These are phyloP conservation scores for Rhododendron ovatum DNA, from an alignment of 148 eudicot species.

Conservation along the genomic window DNA sequence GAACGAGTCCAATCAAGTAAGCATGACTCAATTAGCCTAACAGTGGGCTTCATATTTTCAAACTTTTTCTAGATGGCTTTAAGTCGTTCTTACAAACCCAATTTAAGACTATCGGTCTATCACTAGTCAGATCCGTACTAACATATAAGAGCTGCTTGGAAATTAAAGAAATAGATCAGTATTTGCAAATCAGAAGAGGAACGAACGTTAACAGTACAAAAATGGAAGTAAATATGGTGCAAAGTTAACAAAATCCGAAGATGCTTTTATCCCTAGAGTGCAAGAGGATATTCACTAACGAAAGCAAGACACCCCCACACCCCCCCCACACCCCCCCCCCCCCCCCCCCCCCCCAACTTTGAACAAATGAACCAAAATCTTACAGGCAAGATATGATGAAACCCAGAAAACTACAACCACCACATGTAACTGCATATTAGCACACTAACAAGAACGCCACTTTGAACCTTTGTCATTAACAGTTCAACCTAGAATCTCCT, in stretches of 20 bases:
- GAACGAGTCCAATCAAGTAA: not conserved
- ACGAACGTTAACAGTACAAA: not conserved
- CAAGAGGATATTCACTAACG: not conserved
- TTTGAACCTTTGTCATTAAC: not conserved
- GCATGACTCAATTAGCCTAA: not conserved
- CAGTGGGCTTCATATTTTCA: not conserved
- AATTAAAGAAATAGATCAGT: not conserved
- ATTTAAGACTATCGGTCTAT: not conserved
- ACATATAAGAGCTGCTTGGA: not conserved
- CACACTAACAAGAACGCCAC: not conserved
- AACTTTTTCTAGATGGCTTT: not conserved
- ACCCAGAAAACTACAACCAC: not conserved
- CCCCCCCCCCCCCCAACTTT: not conserved
- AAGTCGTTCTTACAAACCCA: not conserved
- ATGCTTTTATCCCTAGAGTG: not conserved
- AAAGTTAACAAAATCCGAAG: not conserved
- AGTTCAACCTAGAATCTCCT: not conserved
- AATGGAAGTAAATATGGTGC: not conserved
- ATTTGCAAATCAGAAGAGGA: not conserved
- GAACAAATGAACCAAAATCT: constrained; percentile 4
- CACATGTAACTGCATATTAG: not conserved
- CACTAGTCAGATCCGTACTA: not conserved
- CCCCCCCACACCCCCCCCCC: too few species aligned
- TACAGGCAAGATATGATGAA: not conserved
- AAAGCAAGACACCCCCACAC: too few species aligned